Percentiles rank a stretch among this genome's conserved stretches.
Evolutionary conservation across 2,329 filamentous ascomycete genomes (phyloP).

Genomic region (Pseudogymnoascus sp.): DNA sequence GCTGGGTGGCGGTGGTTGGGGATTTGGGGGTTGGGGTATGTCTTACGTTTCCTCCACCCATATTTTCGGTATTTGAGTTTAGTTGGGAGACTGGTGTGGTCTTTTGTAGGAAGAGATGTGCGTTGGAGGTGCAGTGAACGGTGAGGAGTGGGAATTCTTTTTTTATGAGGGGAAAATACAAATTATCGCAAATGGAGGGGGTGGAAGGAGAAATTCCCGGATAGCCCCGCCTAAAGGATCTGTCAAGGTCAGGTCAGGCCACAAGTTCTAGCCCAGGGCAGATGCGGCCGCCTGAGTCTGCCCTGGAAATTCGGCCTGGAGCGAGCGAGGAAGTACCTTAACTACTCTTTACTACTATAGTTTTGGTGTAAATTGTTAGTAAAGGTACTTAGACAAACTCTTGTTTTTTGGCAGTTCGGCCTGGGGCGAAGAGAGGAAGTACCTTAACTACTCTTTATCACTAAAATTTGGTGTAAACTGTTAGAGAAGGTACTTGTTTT

Average conservation of each 20-base stretch:
- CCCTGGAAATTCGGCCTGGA: neutral
- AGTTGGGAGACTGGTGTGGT: neutral
- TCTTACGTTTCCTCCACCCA: constrained; percentile 8
- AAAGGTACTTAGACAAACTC: no score
- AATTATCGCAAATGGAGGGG: neutral
- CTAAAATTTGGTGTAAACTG: neutral
- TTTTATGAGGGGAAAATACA: neutral
- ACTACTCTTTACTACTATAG: no score
- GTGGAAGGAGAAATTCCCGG: neutral
- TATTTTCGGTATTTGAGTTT: neutral
- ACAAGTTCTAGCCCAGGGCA: neutral
- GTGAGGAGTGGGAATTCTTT: neutral
- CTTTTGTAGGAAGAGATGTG: neutral
- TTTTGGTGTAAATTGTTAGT: no score
- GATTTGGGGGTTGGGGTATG: neutral
- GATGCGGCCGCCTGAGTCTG: neutral
- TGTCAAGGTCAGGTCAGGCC: neutral
- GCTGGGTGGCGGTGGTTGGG: neutral
- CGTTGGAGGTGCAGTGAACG: neutral
- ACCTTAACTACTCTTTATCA: neutral
- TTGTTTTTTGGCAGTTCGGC: no score
- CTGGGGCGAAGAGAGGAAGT: neutral
- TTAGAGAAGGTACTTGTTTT: neutral
- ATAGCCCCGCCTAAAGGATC: neutral
- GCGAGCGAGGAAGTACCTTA: no score